A percentile compares a stretch with the other conserved stretches of the same genome.
Evolutionary conservation across 441 rosid genomes (phyloP).

Genomic region (Codiaeum variegatum): DNA sequence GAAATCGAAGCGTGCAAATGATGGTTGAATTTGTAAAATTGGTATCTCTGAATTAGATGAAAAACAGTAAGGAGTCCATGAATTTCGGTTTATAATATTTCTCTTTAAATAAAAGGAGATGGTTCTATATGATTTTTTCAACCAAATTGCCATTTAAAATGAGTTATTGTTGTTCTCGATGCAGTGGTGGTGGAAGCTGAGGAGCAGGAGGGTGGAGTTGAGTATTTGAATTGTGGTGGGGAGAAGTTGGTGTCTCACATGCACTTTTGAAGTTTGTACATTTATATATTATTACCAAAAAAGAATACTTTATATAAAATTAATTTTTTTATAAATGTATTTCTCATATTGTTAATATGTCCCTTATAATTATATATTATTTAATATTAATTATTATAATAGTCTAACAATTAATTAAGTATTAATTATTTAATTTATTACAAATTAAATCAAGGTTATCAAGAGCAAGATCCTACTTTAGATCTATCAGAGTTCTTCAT

Average conservation of each 20-base stretch:
- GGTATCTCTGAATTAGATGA: not conserved
- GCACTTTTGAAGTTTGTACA: not conserved
- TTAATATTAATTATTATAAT: no score
- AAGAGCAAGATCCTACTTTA: no score
- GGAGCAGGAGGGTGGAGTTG: not conserved
- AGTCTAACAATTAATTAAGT: no score
- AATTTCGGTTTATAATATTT: conserved; percentile 17
- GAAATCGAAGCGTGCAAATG: conserved; percentile 11
- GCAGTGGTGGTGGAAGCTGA: not conserved
- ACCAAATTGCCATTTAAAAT: conserved; percentile 36
- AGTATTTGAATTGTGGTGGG: not conserved
- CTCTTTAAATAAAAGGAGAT: conserved; percentile 26
- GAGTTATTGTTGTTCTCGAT: not conserved
- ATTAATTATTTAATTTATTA: no score
- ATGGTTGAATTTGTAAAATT: not conserved
- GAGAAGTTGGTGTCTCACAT: not conserved
- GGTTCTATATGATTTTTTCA: conserved; percentile 36
- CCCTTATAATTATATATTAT: no score
- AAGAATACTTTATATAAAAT: no score
- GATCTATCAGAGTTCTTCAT: no score
- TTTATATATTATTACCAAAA: no score
- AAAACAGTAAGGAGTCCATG: not conserved
- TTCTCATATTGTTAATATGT: no score
- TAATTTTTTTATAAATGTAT: no score
- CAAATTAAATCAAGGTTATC: no score